Conservation (phyloP, 768 basidiomycete genomes). For the Russula dissimulans region DNA sequence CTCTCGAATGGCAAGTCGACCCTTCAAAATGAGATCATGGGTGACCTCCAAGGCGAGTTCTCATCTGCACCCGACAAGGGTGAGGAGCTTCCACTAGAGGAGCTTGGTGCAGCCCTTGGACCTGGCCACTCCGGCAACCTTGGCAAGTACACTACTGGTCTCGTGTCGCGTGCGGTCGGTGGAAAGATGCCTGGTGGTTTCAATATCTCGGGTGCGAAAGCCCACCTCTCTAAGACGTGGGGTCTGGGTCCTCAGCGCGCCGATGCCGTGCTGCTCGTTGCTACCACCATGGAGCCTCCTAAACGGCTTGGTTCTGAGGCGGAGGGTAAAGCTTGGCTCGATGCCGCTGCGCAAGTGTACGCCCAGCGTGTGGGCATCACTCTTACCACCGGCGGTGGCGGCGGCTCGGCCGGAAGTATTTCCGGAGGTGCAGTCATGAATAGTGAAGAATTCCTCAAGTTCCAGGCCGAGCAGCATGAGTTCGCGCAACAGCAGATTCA, state of each 20-base stretch:
- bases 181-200: constrained; percentile 99
- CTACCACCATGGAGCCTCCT: constrained; percentile 85
- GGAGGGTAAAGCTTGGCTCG: constrained; percentile 93
- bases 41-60: constrained; percentile 94
- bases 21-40: constrained; percentile 95
- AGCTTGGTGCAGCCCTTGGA: constrained; percentile 78
- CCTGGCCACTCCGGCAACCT: constrained; percentile 77
- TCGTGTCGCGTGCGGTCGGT: constrained; percentile 86
- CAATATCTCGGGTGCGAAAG: constrained; percentile 86
- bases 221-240: constrained; percentile 86
- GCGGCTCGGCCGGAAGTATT: constrained; percentile 49
- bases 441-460: constrained; percentile 96
- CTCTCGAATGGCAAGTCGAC: constrained; percentile 98
- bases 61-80: constrained; percentile 94
- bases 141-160: constrained; percentile 88
- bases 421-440: constrained; percentile 85
- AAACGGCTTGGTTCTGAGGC: constrained; percentile 87
- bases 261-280: constrained; percentile 84
- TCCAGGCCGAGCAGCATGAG: constrained; percentile 86
- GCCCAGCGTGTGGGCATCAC: constrained; percentile 86
- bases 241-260: constrained; percentile 87
- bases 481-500: constrained; percentile 92
- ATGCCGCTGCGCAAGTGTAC: constrained; percentile 73
- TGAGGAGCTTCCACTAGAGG: constrained; percentile 93
- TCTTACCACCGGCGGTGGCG: constrained; percentile 58